Percentiles rank a stretch among this genome's conserved stretches.
Conservation (phyloP, 2,329 filamentous ascomycete genomes). For the Cryoendolithus antarcticus region DNA sequence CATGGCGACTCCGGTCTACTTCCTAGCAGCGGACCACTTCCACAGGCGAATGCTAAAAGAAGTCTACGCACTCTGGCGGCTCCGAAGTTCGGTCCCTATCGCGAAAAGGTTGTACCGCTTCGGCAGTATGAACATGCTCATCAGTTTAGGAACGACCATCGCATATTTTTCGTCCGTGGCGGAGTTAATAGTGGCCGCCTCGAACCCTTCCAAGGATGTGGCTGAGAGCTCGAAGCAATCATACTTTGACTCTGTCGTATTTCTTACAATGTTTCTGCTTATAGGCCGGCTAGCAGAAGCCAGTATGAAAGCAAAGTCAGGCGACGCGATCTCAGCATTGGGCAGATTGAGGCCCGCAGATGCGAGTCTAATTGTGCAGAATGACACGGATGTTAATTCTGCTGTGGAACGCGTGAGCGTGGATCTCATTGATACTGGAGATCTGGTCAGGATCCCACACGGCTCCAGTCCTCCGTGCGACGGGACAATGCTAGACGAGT, state of each 20-base stretch:
- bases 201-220: background rate
- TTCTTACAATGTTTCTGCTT: conserved; percentile 78
- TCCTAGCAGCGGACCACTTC: conserved; percentile 76
- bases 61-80: conserved; percentile 63
- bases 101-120: conserved; percentile 76
- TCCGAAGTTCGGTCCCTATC: conserved; percentile 59
- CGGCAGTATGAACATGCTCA: conserved; percentile 91
- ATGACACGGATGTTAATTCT: conserved; percentile 17
- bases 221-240: conserved; percentile 18
- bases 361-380: conserved; percentile 49
- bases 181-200: conserved; percentile 47
- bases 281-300: conserved; percentile 64
- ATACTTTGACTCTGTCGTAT: conserved; percentile 90
- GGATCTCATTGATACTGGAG: conserved; percentile 49
- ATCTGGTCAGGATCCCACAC: conserved; percentile 56
- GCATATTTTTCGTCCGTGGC: conserved; percentile 75
- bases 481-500: conserved; percentile 46
- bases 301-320: conserved; percentile 83
- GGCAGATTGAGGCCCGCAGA: conserved; percentile 66
- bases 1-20: conserved; percentile 61
- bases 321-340: conserved; percentile 70
- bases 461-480: conserved; percentile 79
- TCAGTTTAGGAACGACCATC: conserved; percentile 76
- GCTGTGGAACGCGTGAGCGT: conserved; percentile 36
- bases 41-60: conserved; percentile 71